phyloP scores from a whole-genome alignment of 2,329 filamentous ascomycete species.

The Ophiobolus disseminans region DNA sequence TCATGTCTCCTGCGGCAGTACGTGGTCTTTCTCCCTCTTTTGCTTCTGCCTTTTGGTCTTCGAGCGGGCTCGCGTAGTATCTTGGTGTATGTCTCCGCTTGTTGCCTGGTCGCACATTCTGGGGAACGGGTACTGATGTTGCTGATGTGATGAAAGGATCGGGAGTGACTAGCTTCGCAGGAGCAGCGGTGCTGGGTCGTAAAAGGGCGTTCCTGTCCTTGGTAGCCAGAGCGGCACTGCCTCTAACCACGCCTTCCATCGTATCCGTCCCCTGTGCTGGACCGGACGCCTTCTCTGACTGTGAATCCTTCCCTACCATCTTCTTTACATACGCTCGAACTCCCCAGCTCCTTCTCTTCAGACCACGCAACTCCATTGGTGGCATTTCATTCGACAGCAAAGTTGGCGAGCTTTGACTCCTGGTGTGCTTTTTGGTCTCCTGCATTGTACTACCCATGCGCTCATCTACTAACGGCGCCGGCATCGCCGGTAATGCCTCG shows the following conservation, averaged over 20 bases:
- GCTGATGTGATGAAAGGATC: neutral
- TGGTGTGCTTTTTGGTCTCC: conserved; percentile 23
- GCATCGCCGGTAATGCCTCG: conserved; percentile 11
- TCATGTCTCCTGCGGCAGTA: conserved; percentile 6
- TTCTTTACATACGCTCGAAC: conserved; percentile 39
- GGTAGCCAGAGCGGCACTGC: conserved; percentile 2
- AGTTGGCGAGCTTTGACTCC: conserved; percentile 21
- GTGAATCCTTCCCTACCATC: conserved; percentile 31
- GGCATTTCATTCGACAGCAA: conserved; percentile 31
- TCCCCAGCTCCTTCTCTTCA: conserved; percentile 28
- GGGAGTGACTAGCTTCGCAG: neutral
- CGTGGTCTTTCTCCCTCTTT: conserved; percentile 12
- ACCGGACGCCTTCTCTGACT: conserved; percentile 8
- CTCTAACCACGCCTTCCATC: neutral
- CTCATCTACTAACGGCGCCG: conserved; percentile 7
- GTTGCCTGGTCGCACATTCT: neutral
- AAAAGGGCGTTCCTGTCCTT: conserved; percentile 7
- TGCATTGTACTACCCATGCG: conserved; percentile 24
- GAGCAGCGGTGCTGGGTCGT: neutral
- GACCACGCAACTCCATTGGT: conserved; percentile 27
- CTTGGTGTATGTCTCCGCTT: conserved; percentile 4
- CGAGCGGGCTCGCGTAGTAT: no score
- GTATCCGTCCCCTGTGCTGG: conserved; percentile 4
- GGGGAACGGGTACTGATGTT: neutral
- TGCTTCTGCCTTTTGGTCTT: conserved; percentile 1